phyloP scores from a whole-genome alignment of 2,329 filamentous ascomycete genomes.

The Akanthomyces uredinophilus region DNA sequence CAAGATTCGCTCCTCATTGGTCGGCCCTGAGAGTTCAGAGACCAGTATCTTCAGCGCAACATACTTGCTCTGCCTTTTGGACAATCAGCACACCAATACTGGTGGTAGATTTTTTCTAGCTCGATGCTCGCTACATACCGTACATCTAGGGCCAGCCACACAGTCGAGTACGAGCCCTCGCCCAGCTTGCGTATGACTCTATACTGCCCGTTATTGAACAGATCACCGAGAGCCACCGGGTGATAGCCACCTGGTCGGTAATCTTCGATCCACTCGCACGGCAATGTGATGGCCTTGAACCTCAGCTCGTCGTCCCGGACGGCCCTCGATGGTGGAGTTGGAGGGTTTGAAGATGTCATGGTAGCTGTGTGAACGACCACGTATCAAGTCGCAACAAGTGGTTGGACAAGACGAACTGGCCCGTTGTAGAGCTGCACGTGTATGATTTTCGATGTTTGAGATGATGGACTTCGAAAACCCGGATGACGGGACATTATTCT shows the following conservation, averaged over 20 bases:
- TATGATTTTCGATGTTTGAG: no score
- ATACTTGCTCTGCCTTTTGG: constrained; percentile 21
- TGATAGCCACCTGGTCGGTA: constrained; percentile 38
- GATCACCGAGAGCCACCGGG: constrained; percentile 36
- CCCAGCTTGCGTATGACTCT: constrained; percentile 40
- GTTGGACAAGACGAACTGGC: no score
- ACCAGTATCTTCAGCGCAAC: constrained; percentile 23
- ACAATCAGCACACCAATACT: neutral
- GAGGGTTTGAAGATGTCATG: neutral
- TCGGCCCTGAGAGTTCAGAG: constrained; percentile 15
- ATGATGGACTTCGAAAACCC: no score
- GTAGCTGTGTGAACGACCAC: no score
- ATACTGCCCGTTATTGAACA: constrained; percentile 36
- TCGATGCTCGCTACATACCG: constrained; percentile 18
- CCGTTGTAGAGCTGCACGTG: no score
- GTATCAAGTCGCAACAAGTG: no score
- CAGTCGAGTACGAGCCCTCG: constrained; percentile 39
- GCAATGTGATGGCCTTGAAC: constrained; percentile 22
- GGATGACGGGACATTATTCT: no score
- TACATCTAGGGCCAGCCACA: constrained; percentile 37
- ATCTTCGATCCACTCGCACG: constrained; percentile 26
- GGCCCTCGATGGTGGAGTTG: constrained; percentile 20
- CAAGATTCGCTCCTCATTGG: constrained; percentile 20
- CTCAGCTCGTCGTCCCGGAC: constrained; percentile 18
- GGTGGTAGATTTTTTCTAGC: neutral